These are phyloP conservation scores for Carallia brachiata DNA, from an alignment of 345 rosid genomes.

Conservation along the genomic window DNA sequence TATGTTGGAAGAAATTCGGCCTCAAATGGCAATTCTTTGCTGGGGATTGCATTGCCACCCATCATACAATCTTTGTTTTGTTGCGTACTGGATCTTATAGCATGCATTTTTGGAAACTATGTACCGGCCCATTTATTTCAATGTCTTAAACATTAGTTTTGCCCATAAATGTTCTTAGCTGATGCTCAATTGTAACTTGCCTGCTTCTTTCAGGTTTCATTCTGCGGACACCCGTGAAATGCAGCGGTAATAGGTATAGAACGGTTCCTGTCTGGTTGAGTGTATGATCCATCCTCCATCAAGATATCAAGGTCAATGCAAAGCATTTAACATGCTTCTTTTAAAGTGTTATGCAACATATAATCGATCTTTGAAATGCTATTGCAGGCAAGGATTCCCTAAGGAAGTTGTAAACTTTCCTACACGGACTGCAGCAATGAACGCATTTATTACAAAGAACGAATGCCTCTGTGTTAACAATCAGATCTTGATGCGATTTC, in stretches of 20 bases:
- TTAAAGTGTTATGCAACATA: neutral
- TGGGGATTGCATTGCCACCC: too few species aligned
- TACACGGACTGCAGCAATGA: neutral
- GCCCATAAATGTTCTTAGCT: neutral
- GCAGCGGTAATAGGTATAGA: constrained; percentile 53
- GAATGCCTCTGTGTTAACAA: neutral
- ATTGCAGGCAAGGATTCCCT: constrained; percentile 1
- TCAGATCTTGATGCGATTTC: neutral
- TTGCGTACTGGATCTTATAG: too few species aligned
- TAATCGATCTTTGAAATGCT: neutral
- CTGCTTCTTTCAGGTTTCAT: constrained; percentile 41
- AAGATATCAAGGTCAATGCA: constrained; percentile 39
- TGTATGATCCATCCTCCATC: constrained; percentile 49
- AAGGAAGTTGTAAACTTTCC: neutral
- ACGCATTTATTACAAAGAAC: constrained; percentile 1
- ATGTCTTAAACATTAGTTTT: neutral
- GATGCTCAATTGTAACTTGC: neutral
- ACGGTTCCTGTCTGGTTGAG: constrained; percentile 65
- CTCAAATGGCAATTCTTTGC: too few species aligned
- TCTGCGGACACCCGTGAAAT: constrained; percentile 51
- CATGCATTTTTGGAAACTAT: too few species aligned
- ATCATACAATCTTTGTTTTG: too few species aligned
- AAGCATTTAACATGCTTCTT: neutral
- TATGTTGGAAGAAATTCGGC: too few species aligned
- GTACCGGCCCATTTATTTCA: neutral